These are phyloP conservation scores for Emericellopsis cladophorae DNA, from an alignment of 2,329 filamentous ascomycete species.

Conservation along the genomic window DNA sequence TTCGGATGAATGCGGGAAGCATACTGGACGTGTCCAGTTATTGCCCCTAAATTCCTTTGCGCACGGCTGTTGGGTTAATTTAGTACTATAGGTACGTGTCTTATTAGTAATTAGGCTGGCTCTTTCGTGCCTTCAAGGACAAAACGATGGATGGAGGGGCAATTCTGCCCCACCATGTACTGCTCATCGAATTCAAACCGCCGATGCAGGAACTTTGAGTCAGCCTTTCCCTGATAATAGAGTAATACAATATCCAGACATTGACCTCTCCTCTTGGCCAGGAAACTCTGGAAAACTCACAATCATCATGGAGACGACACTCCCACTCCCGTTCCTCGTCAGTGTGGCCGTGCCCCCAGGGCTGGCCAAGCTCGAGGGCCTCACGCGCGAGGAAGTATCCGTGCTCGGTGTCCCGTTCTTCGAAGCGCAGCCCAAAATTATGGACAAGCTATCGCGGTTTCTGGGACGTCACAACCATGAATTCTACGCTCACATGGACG, in stretches of 20 bases:
- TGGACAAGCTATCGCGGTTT: constrained; percentile 32
- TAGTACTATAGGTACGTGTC: too few relatives aligned
- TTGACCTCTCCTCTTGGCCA: too few relatives aligned
- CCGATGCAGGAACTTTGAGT: constrained; percentile 5
- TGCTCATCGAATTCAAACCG: neutral
- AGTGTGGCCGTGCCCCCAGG: constrained; percentile 39
- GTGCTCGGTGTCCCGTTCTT: constrained; percentile 48
- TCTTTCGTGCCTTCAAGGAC: too few relatives aligned
- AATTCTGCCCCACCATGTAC: constrained; percentile 2
- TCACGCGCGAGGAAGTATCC: constrained; percentile 43
- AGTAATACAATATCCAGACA: neutral
- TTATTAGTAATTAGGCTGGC: too few relatives aligned
- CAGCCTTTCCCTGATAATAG: constrained; percentile 1
- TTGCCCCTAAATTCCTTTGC: too few relatives aligned
- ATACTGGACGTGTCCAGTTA: too few relatives aligned
- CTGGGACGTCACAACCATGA: constrained; percentile 35
- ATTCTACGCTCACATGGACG: constrained; percentile 63
- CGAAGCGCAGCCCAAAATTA: constrained; percentile 33
- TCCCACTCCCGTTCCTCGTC: constrained; percentile 51
- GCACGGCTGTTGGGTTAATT: too few relatives aligned
- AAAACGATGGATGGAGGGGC: constrained; percentile 2
- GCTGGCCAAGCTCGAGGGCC: constrained; percentile 34
- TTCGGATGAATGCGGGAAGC: too few relatives aligned
- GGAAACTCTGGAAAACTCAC: neutral
- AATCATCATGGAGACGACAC: constrained; percentile 45